Conservation (phyloP, 2,329 filamentous ascomycete genomes). For the Botryotinia globosa region DNA sequence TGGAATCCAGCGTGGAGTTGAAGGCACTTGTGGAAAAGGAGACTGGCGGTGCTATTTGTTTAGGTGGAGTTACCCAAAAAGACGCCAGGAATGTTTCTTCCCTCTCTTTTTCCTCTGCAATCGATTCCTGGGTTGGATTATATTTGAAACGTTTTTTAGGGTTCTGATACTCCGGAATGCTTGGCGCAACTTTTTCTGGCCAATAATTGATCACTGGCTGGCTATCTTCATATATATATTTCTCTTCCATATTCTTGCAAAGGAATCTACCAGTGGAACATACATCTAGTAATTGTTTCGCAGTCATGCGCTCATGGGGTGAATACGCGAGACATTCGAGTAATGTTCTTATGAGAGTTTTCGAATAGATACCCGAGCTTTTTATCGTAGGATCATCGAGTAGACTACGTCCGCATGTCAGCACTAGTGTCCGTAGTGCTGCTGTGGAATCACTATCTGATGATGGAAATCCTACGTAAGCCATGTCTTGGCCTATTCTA, state of each 20-base stretch:
- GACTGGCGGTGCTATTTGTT: not conserved
- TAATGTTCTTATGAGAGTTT: not conserved
- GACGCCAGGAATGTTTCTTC: not conserved
- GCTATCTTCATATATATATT: not conserved
- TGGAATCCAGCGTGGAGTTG: not conserved
- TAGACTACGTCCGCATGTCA: not conserved
- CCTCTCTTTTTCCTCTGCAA: not conserved
- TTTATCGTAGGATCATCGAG: not conserved
- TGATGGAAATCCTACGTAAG: slow-evolving; percentile 3
- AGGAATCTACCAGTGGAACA: not conserved
- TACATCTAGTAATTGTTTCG: not conserved
- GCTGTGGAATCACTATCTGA: not conserved
- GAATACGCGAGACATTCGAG: slow-evolving; percentile 3
- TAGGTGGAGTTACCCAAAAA: not conserved
- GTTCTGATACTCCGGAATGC: not conserved
- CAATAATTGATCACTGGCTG: not conserved
- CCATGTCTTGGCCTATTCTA: not conserved
- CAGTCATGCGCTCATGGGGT: not conserved
- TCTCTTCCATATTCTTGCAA: not conserved
- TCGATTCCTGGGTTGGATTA: not conserved
- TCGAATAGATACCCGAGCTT: not conserved
- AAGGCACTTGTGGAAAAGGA: not conserved
- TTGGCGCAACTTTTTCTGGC: not conserved
- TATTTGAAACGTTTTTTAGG: not conserved
- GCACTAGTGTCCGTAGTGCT: not conserved